These are phyloP conservation scores for Lablab purpureus DNA, from an alignment of 306 rosid genomes.

Conservation along the genomic window DNA sequence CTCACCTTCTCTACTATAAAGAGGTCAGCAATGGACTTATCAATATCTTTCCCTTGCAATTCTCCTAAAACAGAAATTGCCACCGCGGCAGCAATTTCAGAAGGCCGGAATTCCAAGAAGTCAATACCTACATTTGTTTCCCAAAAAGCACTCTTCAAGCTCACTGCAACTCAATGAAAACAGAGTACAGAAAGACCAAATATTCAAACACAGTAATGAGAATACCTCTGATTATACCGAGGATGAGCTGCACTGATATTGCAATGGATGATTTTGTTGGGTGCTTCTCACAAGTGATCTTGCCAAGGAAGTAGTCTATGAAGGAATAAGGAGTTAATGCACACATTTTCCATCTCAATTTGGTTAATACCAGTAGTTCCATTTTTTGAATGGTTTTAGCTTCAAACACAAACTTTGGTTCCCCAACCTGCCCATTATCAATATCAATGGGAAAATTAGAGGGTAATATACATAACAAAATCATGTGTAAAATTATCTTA, in stretches of 20 bases:
- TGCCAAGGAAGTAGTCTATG: slow-evolving; percentile 78
- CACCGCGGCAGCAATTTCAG: slow-evolving; percentile 91
- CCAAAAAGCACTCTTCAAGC: slow-evolving; percentile 51
- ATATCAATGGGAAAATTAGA: slow-evolving; percentile 26
- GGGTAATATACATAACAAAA: slow-evolving; percentile 15
- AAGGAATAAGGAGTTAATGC: slow-evolving; percentile 80
- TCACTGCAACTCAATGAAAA: slow-evolving; percentile 54
- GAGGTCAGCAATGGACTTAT: slow-evolving; percentile 61
- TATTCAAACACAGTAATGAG: slow-evolving; percentile 41
- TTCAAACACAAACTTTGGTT: slow-evolving; percentile 79
- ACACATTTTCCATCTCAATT: slow-evolving; percentile 86
- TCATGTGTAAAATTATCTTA: slow-evolving; percentile 29
- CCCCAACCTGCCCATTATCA: slow-evolving; percentile 69
- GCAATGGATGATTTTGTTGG: slow-evolving; percentile 45
- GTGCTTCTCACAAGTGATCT: slow-evolving; percentile 53
- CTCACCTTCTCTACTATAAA: slow-evolving; percentile 75
- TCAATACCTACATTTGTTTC: slow-evolving; percentile 81
- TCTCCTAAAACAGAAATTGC: slow-evolving; percentile 71
- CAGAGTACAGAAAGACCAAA: slow-evolving; percentile 31
- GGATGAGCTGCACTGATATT: slow-evolving; percentile 70
- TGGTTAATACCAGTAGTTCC: slow-evolving; percentile 81
- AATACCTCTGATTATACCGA: slow-evolving; percentile 73
- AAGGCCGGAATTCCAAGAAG: slow-evolving; percentile 91
- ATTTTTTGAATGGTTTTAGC: slow-evolving; percentile 77
- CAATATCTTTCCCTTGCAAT: slow-evolving; percentile 57